These are phyloP conservation scores for Mycosphaerella arachidis DNA, from an alignment of 2,329 filamentous ascomycete species.

Conservation along the genomic window DNA sequence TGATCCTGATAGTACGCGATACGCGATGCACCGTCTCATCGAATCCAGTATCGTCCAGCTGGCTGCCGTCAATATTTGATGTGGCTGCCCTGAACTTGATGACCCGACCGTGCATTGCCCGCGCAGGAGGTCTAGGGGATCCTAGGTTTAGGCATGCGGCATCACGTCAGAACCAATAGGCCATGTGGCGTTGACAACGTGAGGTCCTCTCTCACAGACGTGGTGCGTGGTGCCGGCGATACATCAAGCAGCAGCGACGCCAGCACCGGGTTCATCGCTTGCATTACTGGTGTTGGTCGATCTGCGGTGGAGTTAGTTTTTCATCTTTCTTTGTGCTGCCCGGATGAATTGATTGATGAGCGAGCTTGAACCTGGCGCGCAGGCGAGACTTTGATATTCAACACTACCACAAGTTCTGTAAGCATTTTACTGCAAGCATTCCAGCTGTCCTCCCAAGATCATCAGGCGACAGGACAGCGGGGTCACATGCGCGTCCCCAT, in stretches of 20 bases:
- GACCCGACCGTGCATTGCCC: no score
- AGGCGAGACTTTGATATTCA: neutral
- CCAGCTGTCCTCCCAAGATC: neutral
- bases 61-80: no score
- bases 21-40: no score
- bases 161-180: neutral
- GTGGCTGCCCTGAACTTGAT: no score
- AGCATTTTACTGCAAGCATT: slow-evolving; percentile 1
- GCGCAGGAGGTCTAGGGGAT: no score
- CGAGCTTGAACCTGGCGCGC: neutral
- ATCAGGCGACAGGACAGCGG: neutral
- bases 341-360: neutral
- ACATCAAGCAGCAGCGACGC: neutral
- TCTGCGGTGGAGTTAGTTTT: neutral
- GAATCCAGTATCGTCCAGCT: no score
- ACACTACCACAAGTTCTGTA: slow-evolving; percentile 1
- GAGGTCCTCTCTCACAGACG: neutral
- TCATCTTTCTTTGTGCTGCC: no score
- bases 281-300: neutral
- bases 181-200: neutral
- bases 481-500: slow-evolving; percentile 1
- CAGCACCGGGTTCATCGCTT: neutral
- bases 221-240: neutral
- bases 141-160: no score
- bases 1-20: no score